These are phyloP conservation scores for Drechslerella coelobrocha DNA, from an alignment of 2,329 filamentous ascomycete genomes.

Conservation along the genomic window DNA sequence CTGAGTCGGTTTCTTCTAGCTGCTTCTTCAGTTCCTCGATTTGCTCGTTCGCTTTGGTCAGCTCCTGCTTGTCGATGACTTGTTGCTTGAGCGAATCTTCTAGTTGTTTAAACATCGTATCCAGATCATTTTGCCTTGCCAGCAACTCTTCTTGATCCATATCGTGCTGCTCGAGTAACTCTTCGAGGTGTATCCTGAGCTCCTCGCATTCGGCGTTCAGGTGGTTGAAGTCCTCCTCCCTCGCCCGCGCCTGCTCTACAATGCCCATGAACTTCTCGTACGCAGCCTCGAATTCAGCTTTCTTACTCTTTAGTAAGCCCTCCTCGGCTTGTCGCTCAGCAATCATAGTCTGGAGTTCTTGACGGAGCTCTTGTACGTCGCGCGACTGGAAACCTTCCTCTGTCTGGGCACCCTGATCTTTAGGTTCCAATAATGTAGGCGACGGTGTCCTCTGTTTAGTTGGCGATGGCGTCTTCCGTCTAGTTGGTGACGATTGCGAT, in stretches of 20 bases:
- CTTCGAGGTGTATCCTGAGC: conserved; percentile 30
- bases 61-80: conserved; percentile 43
- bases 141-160: conserved; percentile 42
- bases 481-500: conserved; percentile 8
- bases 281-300: conserved; percentile 39
- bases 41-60: conserved; percentile 20
- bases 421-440: conserved; percentile 3
- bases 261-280: conserved; percentile 47
- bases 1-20: conserved; percentile 31
- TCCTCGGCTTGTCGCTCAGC: conserved; percentile 35
- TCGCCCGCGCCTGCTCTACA: conserved; percentile 30
- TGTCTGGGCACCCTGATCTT: conserved; percentile 22
- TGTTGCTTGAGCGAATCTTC: conserved; percentile 42
- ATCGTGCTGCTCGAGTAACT: conserved; percentile 43
- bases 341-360: conserved; percentile 34
- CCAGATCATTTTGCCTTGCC: conserved; percentile 40
- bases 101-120: conserved; percentile 38
- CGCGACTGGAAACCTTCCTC: conserved; percentile 21
- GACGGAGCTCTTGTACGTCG: conserved; percentile 28
- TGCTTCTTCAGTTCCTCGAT: conserved; percentile 37
- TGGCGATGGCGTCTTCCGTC: conserved; percentile 31
- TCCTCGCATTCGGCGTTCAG: conserved; percentile 30
- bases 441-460: conserved; percentile 25
- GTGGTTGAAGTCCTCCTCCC: conserved; percentile 31
- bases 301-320: conserved; percentile 20